Evolutionary conservation across 2,329 filamentous ascomycete genomes (phyloP).

Genomic region (Coleophoma eucalyptorum): DNA sequence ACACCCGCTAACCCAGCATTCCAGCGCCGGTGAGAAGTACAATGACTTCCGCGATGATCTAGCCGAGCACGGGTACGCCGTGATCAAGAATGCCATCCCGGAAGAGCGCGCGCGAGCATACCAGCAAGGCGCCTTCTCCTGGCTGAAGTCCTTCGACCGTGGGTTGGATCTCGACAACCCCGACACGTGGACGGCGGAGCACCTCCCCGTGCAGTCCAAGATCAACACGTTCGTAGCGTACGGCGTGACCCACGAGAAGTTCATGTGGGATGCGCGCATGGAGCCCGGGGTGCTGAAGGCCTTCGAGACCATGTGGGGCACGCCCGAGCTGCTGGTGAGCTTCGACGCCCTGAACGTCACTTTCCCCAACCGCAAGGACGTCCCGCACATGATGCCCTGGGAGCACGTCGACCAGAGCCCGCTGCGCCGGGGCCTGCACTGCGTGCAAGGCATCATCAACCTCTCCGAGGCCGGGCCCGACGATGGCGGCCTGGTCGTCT

Average conservation of each 20-base stretch:
- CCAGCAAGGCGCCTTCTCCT: constrained; percentile 21
- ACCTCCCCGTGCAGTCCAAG: constrained; percentile 34
- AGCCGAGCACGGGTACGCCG: constrained; percentile 34
- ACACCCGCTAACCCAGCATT: neutral
- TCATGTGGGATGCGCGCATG: constrained; percentile 34
- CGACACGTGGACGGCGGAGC: constrained; percentile 29
- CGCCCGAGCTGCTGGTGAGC: constrained; percentile 29
- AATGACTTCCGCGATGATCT: constrained; percentile 32
- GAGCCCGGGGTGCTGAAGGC: constrained; percentile 33
- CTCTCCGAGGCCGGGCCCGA: constrained; percentile 29
- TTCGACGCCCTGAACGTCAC: constrained; percentile 36
- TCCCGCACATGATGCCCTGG: constrained; percentile 27
- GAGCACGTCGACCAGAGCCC: constrained; percentile 31
- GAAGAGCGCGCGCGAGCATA: constrained; percentile 33
- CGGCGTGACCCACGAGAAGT: constrained; percentile 32
- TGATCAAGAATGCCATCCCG: constrained; percentile 43
- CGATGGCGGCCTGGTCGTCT: constrained; percentile 33
- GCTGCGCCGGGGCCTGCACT: constrained; percentile 20
- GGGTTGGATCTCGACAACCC: constrained; percentile 23
- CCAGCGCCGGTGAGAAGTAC: constrained; percentile 13
- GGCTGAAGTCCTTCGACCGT: constrained; percentile 17
- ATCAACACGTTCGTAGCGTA: constrained; percentile 29
- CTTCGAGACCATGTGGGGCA: constrained; percentile 32
- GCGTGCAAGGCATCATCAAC: constrained; percentile 27
- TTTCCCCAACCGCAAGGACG: constrained; percentile 32